Evolutionary conservation across 1,139 yeast species (phyloP).

Genomic region (Arxiozyma slooffiae): DNA sequence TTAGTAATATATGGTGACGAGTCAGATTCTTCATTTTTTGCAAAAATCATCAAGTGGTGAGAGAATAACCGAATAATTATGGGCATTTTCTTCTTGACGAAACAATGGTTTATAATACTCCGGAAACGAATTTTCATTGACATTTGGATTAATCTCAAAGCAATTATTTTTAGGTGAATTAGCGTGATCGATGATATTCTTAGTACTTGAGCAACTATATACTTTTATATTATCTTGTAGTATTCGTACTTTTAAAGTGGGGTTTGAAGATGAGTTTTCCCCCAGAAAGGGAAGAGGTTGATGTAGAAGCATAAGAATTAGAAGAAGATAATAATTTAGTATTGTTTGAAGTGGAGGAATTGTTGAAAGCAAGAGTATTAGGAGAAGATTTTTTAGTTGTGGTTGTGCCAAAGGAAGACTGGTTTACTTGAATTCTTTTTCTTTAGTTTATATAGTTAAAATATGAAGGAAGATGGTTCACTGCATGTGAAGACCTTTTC

Average conservation of each 20-base stretch:
- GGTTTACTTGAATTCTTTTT: not conserved
- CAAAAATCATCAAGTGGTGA: not conserved
- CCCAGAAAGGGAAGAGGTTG: not conserved
- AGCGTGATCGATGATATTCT: no score
- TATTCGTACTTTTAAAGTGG: slow-evolving; percentile 12
- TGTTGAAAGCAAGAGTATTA: not conserved
- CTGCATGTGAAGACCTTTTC: no score
- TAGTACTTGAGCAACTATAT: no score
- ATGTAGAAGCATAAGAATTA: not conserved
- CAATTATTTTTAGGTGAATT: slow-evolving; percentile 7
- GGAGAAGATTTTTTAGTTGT: not conserved
- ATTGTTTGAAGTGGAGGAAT: not conserved
- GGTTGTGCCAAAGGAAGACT: not conserved
- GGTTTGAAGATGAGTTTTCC: slow-evolving; percentile 6
- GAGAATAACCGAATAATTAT: not conserved
- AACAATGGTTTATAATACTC: slow-evolving; percentile 1
- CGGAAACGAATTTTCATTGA: slow-evolving; percentile 8
- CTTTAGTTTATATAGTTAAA: no score
- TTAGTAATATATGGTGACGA: slow-evolving; percentile 12
- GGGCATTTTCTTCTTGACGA: not conserved
- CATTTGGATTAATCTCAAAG: slow-evolving; percentile 6
- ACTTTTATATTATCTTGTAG: slow-evolving; percentile 10
- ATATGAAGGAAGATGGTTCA: no score
- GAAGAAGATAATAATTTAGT: not conserved
- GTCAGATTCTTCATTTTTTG: not conserved